Base-by-base conservation (phyloP, 768 basidiomycete genomes). In the Mycena alexandri region DNA sequence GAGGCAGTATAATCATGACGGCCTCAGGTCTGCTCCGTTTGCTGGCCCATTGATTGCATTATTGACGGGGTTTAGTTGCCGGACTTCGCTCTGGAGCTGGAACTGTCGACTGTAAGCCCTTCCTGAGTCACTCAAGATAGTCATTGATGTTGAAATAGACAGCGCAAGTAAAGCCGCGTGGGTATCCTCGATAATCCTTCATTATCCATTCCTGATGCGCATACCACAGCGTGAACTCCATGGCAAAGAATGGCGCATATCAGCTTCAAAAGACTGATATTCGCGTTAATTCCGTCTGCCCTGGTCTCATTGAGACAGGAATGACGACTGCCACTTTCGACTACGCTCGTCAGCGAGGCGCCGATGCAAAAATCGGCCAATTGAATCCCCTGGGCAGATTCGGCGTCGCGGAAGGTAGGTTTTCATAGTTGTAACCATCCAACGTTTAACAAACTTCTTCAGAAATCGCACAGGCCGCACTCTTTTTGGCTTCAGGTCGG, bases 161-260 rank as follows among this genome's bases (percentile, higher is more conserved):
- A 95, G 94, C 72, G 95, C 95, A 57, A 93, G 93, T 72, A 98
- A 98, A 83, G 93, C 95, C 36, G 94, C 94, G 94, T 95, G 75
- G 80, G 90, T 82, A 22, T 29, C 22, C 43, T 2, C 17, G 17
- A 38, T 17, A 41, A 24, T 22, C 38, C 38, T 44, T 46, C n/a
- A 24, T 9, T 43, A 14, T 36, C n/a, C 6, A 0, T 34, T 24
- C 17, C 34, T 68, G 16, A 65, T 21, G 14, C 38, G 25, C 13
- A 41, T 25, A 24, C 68, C 5, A 29, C 29, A 95, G 93, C 13
- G 95, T 98, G 24, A 95, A 94, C 76, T 94, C 90, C 50, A 89
- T 97, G 71, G 96, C 94, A 10, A 88, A 94, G 74, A 96, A 93
- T 5, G 83, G 89, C 13, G 87, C 89, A 6, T 93, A 91, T 76